Percentiles rank a stretch among this genome's conserved stretches.
phyloP scores from a whole-genome alignment of 1,139 yeast genomes.

The Saccharomycopsis phalli region DNA sequence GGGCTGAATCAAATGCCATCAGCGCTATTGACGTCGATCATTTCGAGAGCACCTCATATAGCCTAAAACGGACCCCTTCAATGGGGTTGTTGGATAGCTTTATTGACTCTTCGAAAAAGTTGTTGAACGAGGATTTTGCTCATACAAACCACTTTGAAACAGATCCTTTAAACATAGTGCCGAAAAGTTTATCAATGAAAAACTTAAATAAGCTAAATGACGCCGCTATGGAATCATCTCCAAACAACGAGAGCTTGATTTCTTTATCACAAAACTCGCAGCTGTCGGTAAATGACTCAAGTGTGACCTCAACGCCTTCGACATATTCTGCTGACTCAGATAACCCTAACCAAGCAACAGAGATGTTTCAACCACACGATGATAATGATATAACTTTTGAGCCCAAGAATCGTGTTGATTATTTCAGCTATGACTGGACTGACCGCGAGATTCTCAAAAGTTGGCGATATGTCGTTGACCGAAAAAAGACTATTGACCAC shows the following conservation, averaged over 20 bases:
- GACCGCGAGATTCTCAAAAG: slow-evolving; percentile 87
- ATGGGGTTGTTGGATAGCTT: slow-evolving; percentile 74
- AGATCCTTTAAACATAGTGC: slow-evolving; percentile 17
- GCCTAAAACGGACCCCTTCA: slow-evolving; percentile 74
- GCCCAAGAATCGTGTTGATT: slow-evolving; percentile 88
- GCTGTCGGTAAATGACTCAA: slow-evolving; percentile 10
- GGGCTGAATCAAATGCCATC: slow-evolving; percentile 40
- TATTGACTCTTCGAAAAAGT: slow-evolving; percentile 36
- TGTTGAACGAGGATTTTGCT: slow-evolving; percentile 24
- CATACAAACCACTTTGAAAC: slow-evolving; percentile 22
- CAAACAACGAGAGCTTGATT: slow-evolving; percentile 7
- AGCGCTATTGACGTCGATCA: slow-evolving; percentile 68
- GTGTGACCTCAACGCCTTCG: slow-evolving; percentile 9
- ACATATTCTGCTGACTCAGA: slow-evolving; percentile 5
- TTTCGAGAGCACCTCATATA: slow-evolving; percentile 64
- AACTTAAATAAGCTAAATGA: slow-evolving; percentile 11
- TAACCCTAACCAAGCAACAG: slow-evolving; percentile 16
- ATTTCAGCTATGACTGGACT: slow-evolving; percentile 91
- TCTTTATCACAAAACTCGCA: slow-evolving; percentile 1
- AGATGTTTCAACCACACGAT: slow-evolving; percentile 53
- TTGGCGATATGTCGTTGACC: slow-evolving; percentile 79
- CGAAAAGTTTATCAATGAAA: slow-evolving; percentile 10
- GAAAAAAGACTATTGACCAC: slow-evolving; percentile 46
- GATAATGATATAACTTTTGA: slow-evolving; percentile 75
- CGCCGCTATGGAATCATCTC: not conserved